Conservation (phyloP, 2,329 filamentous ascomycete species). For the Niveomyces coronatus region DNA sequence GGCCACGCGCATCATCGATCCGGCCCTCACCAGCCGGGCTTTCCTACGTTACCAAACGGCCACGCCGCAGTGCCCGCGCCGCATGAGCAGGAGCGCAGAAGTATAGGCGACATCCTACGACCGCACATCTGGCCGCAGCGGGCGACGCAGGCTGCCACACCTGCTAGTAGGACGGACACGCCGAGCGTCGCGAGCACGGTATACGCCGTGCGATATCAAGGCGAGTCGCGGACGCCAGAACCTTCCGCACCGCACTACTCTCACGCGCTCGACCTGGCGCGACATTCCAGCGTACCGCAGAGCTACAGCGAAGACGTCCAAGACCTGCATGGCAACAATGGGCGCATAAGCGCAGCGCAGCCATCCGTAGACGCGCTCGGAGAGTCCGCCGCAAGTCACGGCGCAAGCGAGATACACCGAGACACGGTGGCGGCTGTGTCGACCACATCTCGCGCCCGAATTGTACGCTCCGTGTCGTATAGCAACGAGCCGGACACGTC, state of each 20-base stretch:
- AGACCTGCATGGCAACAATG: slow-evolving; percentile 1
- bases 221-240: slow-evolving; percentile 39
- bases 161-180: slow-evolving; percentile 51
- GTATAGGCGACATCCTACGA: slow-evolving; percentile 29
- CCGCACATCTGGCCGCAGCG: slow-evolving; percentile 45
- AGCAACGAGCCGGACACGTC: slow-evolving; percentile 5
- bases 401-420: not conserved
- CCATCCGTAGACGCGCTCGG: not conserved
- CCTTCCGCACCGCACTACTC: slow-evolving; percentile 19
- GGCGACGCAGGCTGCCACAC: slow-evolving; percentile 44
- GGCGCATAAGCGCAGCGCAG: not conserved
- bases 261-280: not conserved
- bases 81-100: slow-evolving; percentile 17
- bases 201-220: slow-evolving; percentile 52
- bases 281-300: slow-evolving; percentile 6
- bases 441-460: not conserved
- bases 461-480: slow-evolving; percentile 8
- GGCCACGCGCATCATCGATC: slow-evolving; percentile 5
- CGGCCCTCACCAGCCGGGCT: not conserved
- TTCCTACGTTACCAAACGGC: slow-evolving; percentile 13
- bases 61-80: slow-evolving; percentile 12
- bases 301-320: slow-evolving; percentile 3
- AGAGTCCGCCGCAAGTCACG: not conserved
- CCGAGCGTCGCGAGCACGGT: slow-evolving; percentile 54
- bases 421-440: not conserved